These are phyloP conservation scores for Aeschynomene evenia DNA, from an alignment of 306 rosid species.

Conservation along the genomic window DNA sequence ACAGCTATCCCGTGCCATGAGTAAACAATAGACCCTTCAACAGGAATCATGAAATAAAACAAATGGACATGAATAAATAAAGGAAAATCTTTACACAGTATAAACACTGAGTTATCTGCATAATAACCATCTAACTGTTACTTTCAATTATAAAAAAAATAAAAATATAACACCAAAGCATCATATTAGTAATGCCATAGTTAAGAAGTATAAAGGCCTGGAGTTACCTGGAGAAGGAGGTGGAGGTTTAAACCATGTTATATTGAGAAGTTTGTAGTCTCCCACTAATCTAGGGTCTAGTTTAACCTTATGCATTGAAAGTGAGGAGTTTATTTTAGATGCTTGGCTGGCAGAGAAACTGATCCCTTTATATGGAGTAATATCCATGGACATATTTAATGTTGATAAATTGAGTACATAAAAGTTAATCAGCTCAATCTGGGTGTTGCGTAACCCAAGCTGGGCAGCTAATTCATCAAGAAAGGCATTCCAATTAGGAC, in stretches of 20 bases:
- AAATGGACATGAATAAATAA: neutral
- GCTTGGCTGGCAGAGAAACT: slow-evolving; percentile 72
- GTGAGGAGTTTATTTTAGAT: slow-evolving; percentile 66
- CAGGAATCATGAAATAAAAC: slow-evolving; percentile 1
- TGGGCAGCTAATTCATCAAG: slow-evolving; percentile 65
- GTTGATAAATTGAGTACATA: slow-evolving; percentile 59
- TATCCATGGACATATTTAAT: slow-evolving; percentile 86
- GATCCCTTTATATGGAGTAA: slow-evolving; percentile 68
- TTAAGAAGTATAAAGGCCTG: neutral
- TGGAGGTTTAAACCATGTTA: slow-evolving; percentile 86
- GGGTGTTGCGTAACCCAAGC: slow-evolving; percentile 59
- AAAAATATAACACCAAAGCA: slow-evolving; percentile 14
- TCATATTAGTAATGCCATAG: neutral
- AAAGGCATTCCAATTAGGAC: slow-evolving; percentile 60
- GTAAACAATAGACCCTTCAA: neutral
- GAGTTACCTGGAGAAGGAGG: slow-evolving; percentile 73
- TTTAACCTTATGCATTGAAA: slow-evolving; percentile 65
- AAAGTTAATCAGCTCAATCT: slow-evolving; percentile 79
- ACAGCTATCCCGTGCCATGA: neutral
- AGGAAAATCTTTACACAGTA: neutral
- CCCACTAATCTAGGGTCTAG: slow-evolving; percentile 68
- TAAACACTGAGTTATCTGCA: neutral
- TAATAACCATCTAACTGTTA: slow-evolving; percentile 4
- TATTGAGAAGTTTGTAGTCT: slow-evolving; percentile 72
- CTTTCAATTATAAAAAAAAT: neutral